Percentiles rank a stretch among this genome's conserved stretches.
Evolutionary conservation across 2,329 filamentous ascomycete species (phyloP).

Genomic region (Beauveria sp.): DNA sequence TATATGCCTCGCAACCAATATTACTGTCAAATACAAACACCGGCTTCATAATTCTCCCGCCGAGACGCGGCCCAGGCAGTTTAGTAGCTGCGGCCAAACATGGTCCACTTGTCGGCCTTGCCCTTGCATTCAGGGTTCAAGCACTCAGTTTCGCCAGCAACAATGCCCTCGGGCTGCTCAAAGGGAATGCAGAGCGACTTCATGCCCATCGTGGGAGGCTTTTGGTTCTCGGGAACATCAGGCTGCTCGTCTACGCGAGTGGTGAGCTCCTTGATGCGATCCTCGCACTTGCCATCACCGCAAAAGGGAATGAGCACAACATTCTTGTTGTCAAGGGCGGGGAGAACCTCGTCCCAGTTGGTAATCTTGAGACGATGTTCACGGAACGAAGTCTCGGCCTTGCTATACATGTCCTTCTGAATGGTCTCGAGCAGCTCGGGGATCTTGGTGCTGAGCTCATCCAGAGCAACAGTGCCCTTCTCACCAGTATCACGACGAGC

Average conservation of each 20-base stretch:
- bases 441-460: constrained; percentile 64
- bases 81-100: constrained; percentile 76
- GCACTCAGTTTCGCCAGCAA: constrained; percentile 80
- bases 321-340: constrained; percentile 85
- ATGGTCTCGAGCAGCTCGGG: constrained; percentile 82
- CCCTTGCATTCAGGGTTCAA: constrained; percentile 77
- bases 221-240: constrained; percentile 43
- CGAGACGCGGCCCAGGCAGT: constrained; percentile 4
- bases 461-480: constrained; percentile 72
- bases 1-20: not conserved
- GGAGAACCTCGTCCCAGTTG: constrained; percentile 87
- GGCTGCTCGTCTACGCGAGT: constrained; percentile 62
- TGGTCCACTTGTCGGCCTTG: constrained; percentile 76
- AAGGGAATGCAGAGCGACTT: constrained; percentile 67
- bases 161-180: constrained; percentile 75
- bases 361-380: constrained; percentile 74
- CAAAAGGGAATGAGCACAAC: constrained; percentile 90
- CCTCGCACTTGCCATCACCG: constrained; percentile 73
- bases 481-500: constrained; percentile 81
- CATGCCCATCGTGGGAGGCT: constrained; percentile 54
- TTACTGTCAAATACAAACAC: constrained; percentile 2
- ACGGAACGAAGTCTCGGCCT: constrained; percentile 71
- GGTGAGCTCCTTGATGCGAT: constrained; percentile 88
- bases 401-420: constrained; percentile 69
- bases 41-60: not conserved